Base-by-base conservation (phyloP, 257 asterid species). In the Linaria vulgaris region DNA sequence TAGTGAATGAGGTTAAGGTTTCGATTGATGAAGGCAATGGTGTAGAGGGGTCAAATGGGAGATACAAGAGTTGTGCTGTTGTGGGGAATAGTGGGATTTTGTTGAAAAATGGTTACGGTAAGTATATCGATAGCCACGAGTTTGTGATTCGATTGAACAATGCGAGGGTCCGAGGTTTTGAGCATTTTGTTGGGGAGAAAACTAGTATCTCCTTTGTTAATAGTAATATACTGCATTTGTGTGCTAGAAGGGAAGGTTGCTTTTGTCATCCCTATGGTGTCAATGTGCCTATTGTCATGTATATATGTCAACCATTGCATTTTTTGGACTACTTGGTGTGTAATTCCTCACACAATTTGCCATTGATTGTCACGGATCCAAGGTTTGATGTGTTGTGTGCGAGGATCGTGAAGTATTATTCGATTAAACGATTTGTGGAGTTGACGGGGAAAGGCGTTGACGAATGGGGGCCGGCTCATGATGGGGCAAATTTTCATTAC, bases 41-140 rank as follows among this genome's bases (percentile, higher is more conserved):
- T 12, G 48, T 30, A 7, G 66, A 57, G 23, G 73, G 72, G 8
- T 12, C 53, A 1, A 56, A 44, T 0, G 68, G 27, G 53, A 82
- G 64, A 39, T 92, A 82, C 41, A 66, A 63, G 57, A 85, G 85
- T 62, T 92, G 99, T 57, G 97, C 97, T 5, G 91, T 92, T 34
- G 97, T 92, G 49, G 99, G 99, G 2, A 92, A 92, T 43, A 92
- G 99, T 70, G 99, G 99, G 67, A 83, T 92, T 60, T 52, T 92
- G 16, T 64, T 92, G 75, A 81, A 81, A 25, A 76, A 50, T n/a
- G 81, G 68, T 21, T 57, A 79, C 41, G 99, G 99, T 1, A 53
- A 64, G 49, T 13, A 73, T 48, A 87, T 92, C 44, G 99, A 92
- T 58, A 61, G 83, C 51, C 95, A 92, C 25, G 96, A 87, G 54